Base-by-base conservation (phyloP, 345 rosid genomes). In the Euphorbia tirucalli region DNA sequence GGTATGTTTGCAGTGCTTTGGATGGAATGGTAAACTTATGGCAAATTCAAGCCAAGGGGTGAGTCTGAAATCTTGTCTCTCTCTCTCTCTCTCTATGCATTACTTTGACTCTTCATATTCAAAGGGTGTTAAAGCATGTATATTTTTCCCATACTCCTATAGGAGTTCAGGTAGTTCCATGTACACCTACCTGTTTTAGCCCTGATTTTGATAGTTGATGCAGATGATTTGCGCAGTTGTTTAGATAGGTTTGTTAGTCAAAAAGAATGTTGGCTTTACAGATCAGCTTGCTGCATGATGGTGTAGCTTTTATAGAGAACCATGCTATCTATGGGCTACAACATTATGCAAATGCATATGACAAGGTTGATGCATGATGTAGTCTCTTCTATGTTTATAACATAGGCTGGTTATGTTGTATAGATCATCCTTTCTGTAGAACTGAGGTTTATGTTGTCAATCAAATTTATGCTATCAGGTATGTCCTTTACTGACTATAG, bases 11-110 rank as follows among this genome's bases (percentile, higher is more conserved):
- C 80, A 83, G 86, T 72, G 80, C 86, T 70, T 73, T 83, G 80
- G 86, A 83, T 72, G 84, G 84, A 37, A 22, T 75, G 39, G 58
- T 83, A 62, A 77, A 83, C 74, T 80, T 83, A 31, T 80, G 86
- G 86, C 78, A 83, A 75, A 64, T 83, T 73, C 82, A 77, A 59
- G 63, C 72, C 16, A 70, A 68, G 31, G 82, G 83, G 86, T 80
- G 59, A 72, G 69, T 64, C 46, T 35, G 3, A 21, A 31, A 35
- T 66, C 28, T 74, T 25, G 65, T n/a, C n/a, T n/a, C n/a, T n/a
- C n/a, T n/a, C n/a, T n/a, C n/a, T 60, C 57, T 41, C 31, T 19
- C 31, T 62, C 25, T 49, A 49, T 60, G 32, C 64, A 64, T 24
- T 43, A 15, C 46, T 54, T 62, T 39, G 22, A 0, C 3, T 25